Percentiles rank a stretch among this genome's conserved stretches.
phyloP scores from a whole-genome alignment of 2,329 filamentous ascomycete species.

The Xylaria sp. region DNA sequence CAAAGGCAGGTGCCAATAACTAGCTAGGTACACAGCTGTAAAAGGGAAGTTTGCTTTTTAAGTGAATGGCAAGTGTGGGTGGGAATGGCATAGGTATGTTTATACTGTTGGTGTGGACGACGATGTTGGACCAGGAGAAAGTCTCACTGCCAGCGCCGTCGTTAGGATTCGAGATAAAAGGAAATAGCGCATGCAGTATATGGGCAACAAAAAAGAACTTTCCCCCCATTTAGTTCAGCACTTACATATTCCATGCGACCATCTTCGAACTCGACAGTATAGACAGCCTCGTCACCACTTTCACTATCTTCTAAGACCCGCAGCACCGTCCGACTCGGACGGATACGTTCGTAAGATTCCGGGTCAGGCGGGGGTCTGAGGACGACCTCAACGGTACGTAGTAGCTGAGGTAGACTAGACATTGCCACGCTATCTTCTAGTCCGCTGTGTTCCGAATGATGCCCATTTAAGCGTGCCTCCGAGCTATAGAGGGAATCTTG shows the following conservation, averaged over 20 bases:
- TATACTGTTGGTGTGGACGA: too few species aligned
- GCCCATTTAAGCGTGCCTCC: conserved; percentile 7
- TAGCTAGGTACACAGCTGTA: too few species aligned
- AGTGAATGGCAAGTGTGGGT: neutral
- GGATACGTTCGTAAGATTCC: conserved; percentile 43
- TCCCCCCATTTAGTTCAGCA: conserved; percentile 30
- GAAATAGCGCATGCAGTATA: neutral
- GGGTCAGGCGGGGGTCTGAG: conserved; percentile 45
- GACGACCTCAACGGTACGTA: conserved; percentile 47
- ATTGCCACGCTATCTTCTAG: neutral
- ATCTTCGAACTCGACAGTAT: conserved; percentile 59
- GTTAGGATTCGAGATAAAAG: neutral
- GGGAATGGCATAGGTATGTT: neutral
- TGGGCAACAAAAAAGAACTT: conserved; percentile 1
- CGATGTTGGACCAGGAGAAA: neutral
- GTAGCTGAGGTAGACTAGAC: conserved; percentile 26
- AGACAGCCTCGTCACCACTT: conserved; percentile 46
- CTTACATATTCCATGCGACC: conserved; percentile 60
- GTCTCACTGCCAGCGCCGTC: neutral
- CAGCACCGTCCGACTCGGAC: conserved; percentile 54
- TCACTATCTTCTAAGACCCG: conserved; percentile 51
- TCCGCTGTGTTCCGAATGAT: neutral
- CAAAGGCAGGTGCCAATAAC: neutral
- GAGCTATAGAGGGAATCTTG: conserved; percentile 15
- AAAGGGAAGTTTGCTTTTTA: neutral